A percentile compares a stretch with the other conserved stretches of the same genome.
These are phyloP conservation scores for Aspergillus neotritici DNA, from an alignment of 2,329 filamentous ascomycete species.

Conservation along the genomic window DNA sequence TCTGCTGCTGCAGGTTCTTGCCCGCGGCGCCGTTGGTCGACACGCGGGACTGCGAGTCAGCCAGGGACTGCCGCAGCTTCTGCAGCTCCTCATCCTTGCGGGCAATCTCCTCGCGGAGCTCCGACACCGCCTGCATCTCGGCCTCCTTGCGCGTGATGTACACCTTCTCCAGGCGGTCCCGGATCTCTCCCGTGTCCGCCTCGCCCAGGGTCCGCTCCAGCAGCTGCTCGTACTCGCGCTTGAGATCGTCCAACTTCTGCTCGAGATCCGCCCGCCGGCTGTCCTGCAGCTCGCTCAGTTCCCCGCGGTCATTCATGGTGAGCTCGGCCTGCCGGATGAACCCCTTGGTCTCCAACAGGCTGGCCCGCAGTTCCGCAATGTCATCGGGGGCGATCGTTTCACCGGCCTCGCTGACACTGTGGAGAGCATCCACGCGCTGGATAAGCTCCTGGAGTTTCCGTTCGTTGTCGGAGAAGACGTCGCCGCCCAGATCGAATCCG, in stretches of 20 bases:
- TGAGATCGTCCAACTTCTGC: slow-evolving; percentile 64
- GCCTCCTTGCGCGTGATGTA: slow-evolving; percentile 70
- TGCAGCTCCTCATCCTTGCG: slow-evolving; percentile 77
- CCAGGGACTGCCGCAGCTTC: slow-evolving; percentile 72
- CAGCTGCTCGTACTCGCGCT: slow-evolving; percentile 78
- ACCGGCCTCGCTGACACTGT: slow-evolving; percentile 69
- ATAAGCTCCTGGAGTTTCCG: slow-evolving; percentile 77
- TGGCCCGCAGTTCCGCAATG: slow-evolving; percentile 68
- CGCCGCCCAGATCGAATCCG: slow-evolving; percentile 86
- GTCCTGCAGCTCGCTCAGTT: slow-evolving; percentile 60
- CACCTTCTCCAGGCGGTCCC: slow-evolving; percentile 68
- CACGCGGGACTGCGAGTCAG: slow-evolving; percentile 56
- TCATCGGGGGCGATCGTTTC: slow-evolving; percentile 78
- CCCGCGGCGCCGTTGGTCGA: slow-evolving; percentile 54
- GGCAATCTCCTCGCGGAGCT: slow-evolving; percentile 68
- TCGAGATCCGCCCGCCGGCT: slow-evolving; percentile 67
- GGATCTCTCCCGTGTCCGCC: slow-evolving; percentile 76
- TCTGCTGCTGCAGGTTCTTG: slow-evolving; percentile 95
- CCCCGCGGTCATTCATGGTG: slow-evolving; percentile 66
- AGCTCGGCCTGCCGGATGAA: slow-evolving; percentile 90
- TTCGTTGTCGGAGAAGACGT: slow-evolving; percentile 92
- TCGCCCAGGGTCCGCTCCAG: slow-evolving; percentile 73
- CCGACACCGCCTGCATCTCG: slow-evolving; percentile 66
- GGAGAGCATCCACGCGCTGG: slow-evolving; percentile 70
- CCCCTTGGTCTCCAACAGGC: slow-evolving; percentile 81